Percentiles rank a stretch among this genome's conserved stretches.
These are phyloP conservation scores for Protea cynaroides DNA, from an alignment of 164 flowering plant genomes.

Conservation along the genomic window DNA sequence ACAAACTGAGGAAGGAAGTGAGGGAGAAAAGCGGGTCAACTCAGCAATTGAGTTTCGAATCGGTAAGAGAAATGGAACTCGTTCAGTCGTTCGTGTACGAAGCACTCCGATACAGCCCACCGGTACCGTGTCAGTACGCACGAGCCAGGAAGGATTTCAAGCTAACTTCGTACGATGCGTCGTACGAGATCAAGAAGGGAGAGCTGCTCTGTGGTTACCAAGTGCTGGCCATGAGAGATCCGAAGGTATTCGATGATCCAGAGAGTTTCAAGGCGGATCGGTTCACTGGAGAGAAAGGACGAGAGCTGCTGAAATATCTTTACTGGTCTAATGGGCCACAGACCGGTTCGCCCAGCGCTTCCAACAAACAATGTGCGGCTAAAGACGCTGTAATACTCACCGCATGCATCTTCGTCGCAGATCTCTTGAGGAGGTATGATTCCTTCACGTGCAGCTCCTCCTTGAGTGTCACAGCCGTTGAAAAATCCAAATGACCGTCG, in stretches of 20 bases:
- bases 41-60: constrained; percentile 32
- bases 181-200: constrained; percentile 58
- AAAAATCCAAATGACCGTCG: constrained; percentile 32
- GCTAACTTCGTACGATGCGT: constrained; percentile 53
- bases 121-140: no score
- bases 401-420: constrained; percentile 52
- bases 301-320: constrained; percentile 48
- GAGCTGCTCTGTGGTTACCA: constrained; percentile 86
- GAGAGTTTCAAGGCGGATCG: constrained; percentile 58
- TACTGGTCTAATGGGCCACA: constrained; percentile 96
- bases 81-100: constrained; percentile 77
- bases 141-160: constrained; percentile 74
- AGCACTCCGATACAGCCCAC: constrained; percentile 47
- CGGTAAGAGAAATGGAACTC: constrained; percentile 44
- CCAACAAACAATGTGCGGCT: constrained; percentile 81
- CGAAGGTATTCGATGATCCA: constrained; percentile 55
- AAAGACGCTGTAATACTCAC: constrained; percentile 61
- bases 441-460: constrained; percentile 31
- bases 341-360: constrained; percentile 48
- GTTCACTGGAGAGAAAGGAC: constrained; percentile 47
- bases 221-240: constrained; percentile 63
- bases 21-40: constrained; percentile 18
- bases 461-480: constrained; percentile 38
- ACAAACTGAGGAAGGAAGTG: constrained; percentile 47
- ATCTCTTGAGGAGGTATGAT: constrained; percentile 58